Conservation (phyloP, 352 stramenopile species). For the Pythium rhizo-oryzae region DNA sequence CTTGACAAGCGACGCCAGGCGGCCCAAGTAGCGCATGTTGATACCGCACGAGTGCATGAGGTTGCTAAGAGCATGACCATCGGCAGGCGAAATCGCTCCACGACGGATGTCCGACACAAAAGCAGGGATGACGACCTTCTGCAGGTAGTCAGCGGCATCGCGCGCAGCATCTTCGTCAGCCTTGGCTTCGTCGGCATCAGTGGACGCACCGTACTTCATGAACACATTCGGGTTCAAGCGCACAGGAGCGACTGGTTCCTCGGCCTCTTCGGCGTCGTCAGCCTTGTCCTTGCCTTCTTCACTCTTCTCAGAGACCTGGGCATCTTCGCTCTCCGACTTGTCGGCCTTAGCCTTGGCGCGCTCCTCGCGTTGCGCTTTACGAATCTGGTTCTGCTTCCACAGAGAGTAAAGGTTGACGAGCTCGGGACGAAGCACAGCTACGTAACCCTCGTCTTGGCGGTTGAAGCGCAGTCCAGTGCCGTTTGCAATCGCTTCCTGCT, state of each 20-base stretch:
- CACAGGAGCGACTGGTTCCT: slow-evolving; percentile 58
- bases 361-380: slow-evolving; percentile 57
- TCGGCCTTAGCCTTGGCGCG: slow-evolving; percentile 39
- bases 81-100: slow-evolving; percentile 78
- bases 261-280: slow-evolving; percentile 51
- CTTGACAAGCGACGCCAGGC: slow-evolving; percentile 87
- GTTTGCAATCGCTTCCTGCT: slow-evolving; percentile 36
- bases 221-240: slow-evolving; percentile 89
- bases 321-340: slow-evolving; percentile 27
- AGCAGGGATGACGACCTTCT: slow-evolving; percentile 84
- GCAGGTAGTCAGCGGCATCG: slow-evolving; percentile 82
- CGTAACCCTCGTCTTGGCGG: slow-evolving; percentile 88
- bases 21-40: slow-evolving; percentile 97
- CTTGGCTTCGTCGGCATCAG: slow-evolving; percentile 58
- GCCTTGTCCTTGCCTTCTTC: slow-evolving; percentile 34
- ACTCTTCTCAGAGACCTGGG: slow-evolving; percentile 33
- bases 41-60: slow-evolving; percentile 95
- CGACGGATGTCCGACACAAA: slow-evolving; percentile 87
- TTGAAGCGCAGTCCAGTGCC: slow-evolving; percentile 60
- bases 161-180: slow-evolving; percentile 74
- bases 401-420: slow-evolving; percentile 92
- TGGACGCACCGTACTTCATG: slow-evolving; percentile 87
- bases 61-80: slow-evolving; percentile 93
- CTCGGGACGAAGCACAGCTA: slow-evolving; percentile 91
- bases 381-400: slow-evolving; percentile 88